Conservation (phyloP, 2,329 filamentous ascomycete genomes). For the Chaetomiaceae sp. region DNA sequence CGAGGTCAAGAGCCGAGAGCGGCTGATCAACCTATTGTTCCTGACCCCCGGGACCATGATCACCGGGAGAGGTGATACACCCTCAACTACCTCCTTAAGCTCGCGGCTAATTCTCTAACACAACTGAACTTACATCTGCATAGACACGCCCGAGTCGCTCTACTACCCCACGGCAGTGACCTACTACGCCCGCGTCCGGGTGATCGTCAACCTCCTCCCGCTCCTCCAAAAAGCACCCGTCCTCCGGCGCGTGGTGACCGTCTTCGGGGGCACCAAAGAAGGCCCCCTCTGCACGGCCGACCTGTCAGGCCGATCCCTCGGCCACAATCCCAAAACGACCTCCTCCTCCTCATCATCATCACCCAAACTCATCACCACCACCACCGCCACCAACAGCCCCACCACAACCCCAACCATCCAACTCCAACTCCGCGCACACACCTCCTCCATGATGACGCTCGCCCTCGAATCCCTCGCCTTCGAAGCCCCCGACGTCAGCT, state of each 20-base stretch:
- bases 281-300: conserved; percentile 43
- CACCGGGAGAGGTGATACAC: conserved; percentile 23
- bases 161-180: conserved; percentile 46
- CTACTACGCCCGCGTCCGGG: conserved; percentile 55
- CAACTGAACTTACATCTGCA: neutral
- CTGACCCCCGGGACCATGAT: conserved; percentile 37
- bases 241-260: conserved; percentile 50
- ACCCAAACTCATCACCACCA: neutral
- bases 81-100: conserved; percentile 5
- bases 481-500: conserved; percentile 39
- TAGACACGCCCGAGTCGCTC: conserved; percentile 55
- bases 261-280: conserved; percentile 51
- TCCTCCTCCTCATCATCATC: too few relatives aligned
- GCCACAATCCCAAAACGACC: too few relatives aligned
- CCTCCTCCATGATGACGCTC: conserved; percentile 47
- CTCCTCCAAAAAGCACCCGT: conserved; percentile 42
- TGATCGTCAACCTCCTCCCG: conserved; percentile 53
- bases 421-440: conserved; percentile 39
- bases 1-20: conserved; percentile 41
- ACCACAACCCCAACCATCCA: conserved; percentile 17
- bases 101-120: too few relatives aligned
- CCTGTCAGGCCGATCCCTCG: conserved; percentile 38
- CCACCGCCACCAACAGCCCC: neutral
- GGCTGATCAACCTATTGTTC: conserved; percentile 43
- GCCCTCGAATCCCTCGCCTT: conserved; percentile 44